These are phyloP conservation scores for Eucalyptus sp. DNA, from an alignment of 345 rosid genomes.

Conservation along the genomic window DNA sequence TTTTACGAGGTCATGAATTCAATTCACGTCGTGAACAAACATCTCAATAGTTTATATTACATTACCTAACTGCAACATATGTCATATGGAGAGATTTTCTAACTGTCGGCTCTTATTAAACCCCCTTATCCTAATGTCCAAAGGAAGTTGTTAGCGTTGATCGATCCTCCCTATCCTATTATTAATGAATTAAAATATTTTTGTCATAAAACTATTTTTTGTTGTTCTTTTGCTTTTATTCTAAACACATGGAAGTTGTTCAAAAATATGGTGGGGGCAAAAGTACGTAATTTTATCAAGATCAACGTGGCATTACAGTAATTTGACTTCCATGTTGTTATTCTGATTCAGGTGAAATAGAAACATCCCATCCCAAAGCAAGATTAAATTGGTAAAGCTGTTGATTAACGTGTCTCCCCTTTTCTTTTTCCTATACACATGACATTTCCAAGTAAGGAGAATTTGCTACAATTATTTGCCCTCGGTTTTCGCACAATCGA, in stretches of 20 bases:
- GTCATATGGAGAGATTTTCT: background rate
- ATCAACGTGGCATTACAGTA: background rate
- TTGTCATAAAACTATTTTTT: background rate
- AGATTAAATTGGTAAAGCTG: background rate
- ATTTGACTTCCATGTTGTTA: background rate
- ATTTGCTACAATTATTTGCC: background rate
- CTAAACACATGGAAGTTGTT: background rate
- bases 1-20: background rate
- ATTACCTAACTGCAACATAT: rapidly evolving
- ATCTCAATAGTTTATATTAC: background rate
- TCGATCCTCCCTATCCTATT: background rate
- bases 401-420: background rate
- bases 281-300: background rate
- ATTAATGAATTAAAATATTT: background rate
- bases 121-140: rapidly evolving
- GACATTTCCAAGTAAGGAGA: background rate
- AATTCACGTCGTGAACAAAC: rapidly evolving
- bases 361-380: background rate
- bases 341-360: background rate
- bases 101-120: rapidly evolving
- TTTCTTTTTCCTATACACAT: background rate
- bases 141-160: rapidly evolving
- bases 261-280: background rate
- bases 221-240: background rate
- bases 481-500: background rate